Evolutionary conservation across 2,329 filamentous ascomycete genomes (phyloP).

Genomic region (Sporothrix schenckii): DNA sequence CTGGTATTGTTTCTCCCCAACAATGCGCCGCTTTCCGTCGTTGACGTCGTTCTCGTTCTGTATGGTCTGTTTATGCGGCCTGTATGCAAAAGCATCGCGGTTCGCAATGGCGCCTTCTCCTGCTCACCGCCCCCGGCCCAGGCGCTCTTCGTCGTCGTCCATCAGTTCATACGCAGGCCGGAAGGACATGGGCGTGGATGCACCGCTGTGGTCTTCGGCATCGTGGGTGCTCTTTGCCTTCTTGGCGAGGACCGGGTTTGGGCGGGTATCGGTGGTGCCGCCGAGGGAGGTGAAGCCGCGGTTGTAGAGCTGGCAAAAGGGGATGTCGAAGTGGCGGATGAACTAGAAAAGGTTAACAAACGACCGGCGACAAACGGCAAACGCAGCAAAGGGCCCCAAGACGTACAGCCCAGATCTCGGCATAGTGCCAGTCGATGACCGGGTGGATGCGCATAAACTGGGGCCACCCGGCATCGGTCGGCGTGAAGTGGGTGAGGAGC

Average conservation of each 20-base stretch:
- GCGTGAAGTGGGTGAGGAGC: constrained; percentile 77
- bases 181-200: constrained; percentile 49
- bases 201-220: constrained; percentile 13
- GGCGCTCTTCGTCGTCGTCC: constrained; percentile 74
- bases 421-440: constrained; percentile 96
- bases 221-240: constrained; percentile 39
- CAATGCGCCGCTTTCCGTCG: neutral
- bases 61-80: neutral
- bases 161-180: constrained; percentile 75
- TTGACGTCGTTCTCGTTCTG: neutral
- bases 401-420: constrained; percentile 85
- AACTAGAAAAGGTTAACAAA: constrained; percentile 57
- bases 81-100: neutral
- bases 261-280: constrained; percentile 83
- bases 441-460: constrained; percentile 91
- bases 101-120: neutral
- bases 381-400: neutral
- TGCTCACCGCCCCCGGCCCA: constrained; percentile 66
- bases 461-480: constrained; percentile 88
- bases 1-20: neutral
- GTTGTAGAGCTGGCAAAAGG: constrained; percentile 88
- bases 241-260: constrained; percentile 73
- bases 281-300: constrained; percentile 70
- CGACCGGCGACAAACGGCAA: neutral
- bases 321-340: constrained; percentile 74